Percentiles rank a stretch among this genome's conserved stretches.
Conservation (phyloP, 2,329 filamentous ascomycete genomes). For the Zelopaecilomyces penicillatus region DNA sequence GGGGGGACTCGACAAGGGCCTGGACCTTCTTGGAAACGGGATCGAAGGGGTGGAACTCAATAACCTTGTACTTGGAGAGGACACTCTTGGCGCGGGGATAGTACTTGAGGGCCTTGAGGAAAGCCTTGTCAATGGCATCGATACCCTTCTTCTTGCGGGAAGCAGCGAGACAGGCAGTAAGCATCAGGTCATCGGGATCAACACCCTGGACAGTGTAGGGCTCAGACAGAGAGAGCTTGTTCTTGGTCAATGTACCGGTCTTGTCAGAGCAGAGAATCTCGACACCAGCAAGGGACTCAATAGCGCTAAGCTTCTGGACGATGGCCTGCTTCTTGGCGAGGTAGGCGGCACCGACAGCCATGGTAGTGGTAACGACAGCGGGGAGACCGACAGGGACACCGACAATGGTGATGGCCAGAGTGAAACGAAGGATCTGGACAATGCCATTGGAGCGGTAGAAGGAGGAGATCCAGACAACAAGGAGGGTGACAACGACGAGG, state of each 20-base stretch:
- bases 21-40: constrained; percentile 90
- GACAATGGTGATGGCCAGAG: constrained; percentile 81
- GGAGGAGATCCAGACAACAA: constrained; percentile 76
- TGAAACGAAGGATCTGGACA: constrained; percentile 72
- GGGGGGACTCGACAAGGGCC: constrained; percentile 72
- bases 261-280: constrained; percentile 94
- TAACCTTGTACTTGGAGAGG: constrained; percentile 74
- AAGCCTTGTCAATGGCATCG: constrained; percentile 90
- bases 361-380: constrained; percentile 87
- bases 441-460: constrained; percentile 84
- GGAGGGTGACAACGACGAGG: constrained; percentile 70
- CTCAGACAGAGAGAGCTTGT: constrained; percentile 82
- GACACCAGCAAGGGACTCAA: constrained; percentile 85
- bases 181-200: constrained; percentile 80
- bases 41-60: constrained; percentile 83
- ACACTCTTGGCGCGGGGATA: constrained; percentile 77
- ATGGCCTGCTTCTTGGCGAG: constrained; percentile 89
- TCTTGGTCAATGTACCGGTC: constrained; percentile 88
- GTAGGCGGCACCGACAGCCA: constrained; percentile 88
- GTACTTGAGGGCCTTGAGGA: constrained; percentile 74
- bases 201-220: constrained; percentile 77
- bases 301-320: constrained; percentile 85
- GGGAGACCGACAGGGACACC: constrained; percentile 90
- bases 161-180: constrained; percentile 82
- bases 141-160: constrained; percentile 95